Base-by-base conservation (phyloP, 495 filamentous ascomycete genomes). In the Aspergillus diversus region DNA sequence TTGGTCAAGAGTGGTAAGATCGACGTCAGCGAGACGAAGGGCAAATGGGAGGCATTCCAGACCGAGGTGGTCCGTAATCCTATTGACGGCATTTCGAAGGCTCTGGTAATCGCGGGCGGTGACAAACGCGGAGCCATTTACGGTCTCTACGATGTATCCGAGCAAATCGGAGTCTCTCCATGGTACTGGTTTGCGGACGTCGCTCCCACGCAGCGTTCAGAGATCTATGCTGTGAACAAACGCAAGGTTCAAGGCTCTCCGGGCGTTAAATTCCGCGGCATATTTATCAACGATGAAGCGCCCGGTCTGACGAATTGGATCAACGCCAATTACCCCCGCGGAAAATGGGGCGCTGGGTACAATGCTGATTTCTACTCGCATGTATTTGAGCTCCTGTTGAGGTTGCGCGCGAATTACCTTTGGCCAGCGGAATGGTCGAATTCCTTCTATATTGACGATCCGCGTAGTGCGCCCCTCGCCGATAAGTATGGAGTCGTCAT, bases 111-210 rank as follows among this genome's bases (percentile, higher is more conserved):
- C 68, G 86, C 84, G 11, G 89, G 89, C 15, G 85, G 74, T 59
- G 88, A 91, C 68, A 82, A 86, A 51, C 81, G 90, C 33, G 90
- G 88, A 1, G 85, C 86, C 4, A 90, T 92, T 64, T 93, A 82
- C 63, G 89, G 90, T 12, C 78, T 91, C 58, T 92, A 93, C 75
- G 86, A 88, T 51, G 72, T 93, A 60, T 90, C 87, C 34, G 88
- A 91, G 68, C 88, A 91, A 64, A 91, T 92, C 55, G 89, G 90
- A 16, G 87, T 92, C 7, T 89, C 86, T 46, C 90, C 89, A 46
- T 92, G 88, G 89, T 88, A 90, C 72, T 92, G 85, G 81, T 91
- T 82, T 82, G 88, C 89, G 1, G 89, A 92, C 72, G 86, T 88
- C 0, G 82, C 88, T 0, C 70, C 82, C 12, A 80, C 83, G 63